Base-by-base conservation (phyloP, 2,329 filamentous ascomycete genomes). In the Gyromitra esculenta region DNA sequence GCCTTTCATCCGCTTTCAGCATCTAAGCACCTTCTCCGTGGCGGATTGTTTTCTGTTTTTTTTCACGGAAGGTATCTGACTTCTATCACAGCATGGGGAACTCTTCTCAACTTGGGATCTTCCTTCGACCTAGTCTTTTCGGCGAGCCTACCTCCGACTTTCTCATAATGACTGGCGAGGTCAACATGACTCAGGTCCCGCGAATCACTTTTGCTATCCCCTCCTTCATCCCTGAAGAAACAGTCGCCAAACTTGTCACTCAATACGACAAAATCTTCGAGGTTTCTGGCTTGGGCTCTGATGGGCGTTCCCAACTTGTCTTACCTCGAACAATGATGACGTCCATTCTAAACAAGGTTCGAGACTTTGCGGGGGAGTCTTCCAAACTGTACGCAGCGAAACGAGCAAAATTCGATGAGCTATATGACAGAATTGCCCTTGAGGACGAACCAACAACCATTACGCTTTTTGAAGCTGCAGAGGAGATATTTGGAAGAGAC, bases 401-500 rank as follows among this genome's bases (percentile, higher is more conserved):
- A 25, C 54, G 63, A 9, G 35, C 68, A 11, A 39, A 25, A 11
- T 68, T 81, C 13, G 74, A 77, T 31, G 41, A 54, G 9, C 52
- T 80, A 3, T 79, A 81, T 50, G 54, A 50, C 8, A 43, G 18
- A 11, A 56, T 80, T 4, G 73, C 79, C 1, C 52, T 76, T 25
- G 7, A 71, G 31, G 54, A 65, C 5, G 67, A 76, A 5, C 52
- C 69, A 18, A 73, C 70, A 8, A 57, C 52, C 8, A 57, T 81
- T 15, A 79, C 77, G 9, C 70, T 80, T 21, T 50, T 66, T 13
- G 76, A 80, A 41, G 77, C 79, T 1, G 75, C 77, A 2, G 68
- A 68, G 57, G 67, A 64, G 35, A 68, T 80, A n/a, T 79, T 80
- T 59, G 79, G 76, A 25, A 82, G 82, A 0, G 83, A 82, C 8